phyloP scores from a whole-genome alignment of 257 asterid genomes.

The Capsicum baccatum region DNA sequence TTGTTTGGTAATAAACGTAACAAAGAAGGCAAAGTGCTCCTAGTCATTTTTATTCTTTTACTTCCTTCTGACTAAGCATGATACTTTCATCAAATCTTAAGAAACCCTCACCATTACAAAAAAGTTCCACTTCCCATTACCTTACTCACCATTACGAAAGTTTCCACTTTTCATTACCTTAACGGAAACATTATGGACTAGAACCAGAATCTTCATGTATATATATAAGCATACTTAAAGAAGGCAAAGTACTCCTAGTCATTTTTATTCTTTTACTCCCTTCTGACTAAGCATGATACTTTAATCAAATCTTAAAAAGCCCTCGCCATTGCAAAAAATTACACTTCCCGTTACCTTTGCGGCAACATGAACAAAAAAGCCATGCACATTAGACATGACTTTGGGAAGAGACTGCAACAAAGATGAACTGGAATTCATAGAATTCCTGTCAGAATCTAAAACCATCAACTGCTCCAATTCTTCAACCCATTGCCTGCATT shows the following conservation, averaged over 20 bases:
- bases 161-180: slow-evolving; percentile 59
- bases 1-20: background rate
- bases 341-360: slow-evolving; percentile 72
- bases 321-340: background rate
- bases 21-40: background rate
- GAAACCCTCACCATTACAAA: background rate
- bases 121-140: slow-evolving; percentile 45
- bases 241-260: slow-evolving; percentile 4
- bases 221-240: background rate
- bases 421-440: slow-evolving; percentile 59
- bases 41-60: background rate
- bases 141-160: slow-evolving; percentile 41
- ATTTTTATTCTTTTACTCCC: slow-evolving; percentile 16
- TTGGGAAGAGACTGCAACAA: slow-evolving; percentile 91
- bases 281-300: background rate
- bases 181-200: slow-evolving; percentile 78
- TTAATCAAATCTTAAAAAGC: background rate
- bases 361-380: slow-evolving; percentile 94
- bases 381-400: slow-evolving; percentile 91
- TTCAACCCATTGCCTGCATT: slow-evolving; percentile 92
- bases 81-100: background rate
- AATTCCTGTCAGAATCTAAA: slow-evolving; percentile 65
- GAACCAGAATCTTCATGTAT: background rate
- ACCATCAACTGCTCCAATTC: slow-evolving; percentile 89
- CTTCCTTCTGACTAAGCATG: background rate